Conservation (phyloP, 768 basidiomycete genomes). For the Dentipellis sp. region DNA sequence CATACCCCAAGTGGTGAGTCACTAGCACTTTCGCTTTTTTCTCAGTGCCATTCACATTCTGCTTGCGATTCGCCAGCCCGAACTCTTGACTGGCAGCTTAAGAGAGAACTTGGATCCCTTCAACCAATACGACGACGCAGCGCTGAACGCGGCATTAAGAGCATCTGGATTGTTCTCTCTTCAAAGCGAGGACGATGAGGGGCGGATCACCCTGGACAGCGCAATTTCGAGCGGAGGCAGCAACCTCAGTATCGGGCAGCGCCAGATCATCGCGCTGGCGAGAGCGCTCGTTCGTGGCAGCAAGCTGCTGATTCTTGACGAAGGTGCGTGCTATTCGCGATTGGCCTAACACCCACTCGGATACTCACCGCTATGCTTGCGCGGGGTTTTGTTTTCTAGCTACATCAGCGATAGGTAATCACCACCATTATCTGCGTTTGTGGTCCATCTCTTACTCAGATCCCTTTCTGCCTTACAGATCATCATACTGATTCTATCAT, state of each 20-base stretch:
- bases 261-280: constrained; percentile 52
- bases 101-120: constrained; percentile 58
- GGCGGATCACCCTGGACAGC: constrained; percentile 34
- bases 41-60: not conserved
- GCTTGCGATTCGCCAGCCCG: constrained; percentile 22
- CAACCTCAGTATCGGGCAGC: constrained; percentile 49
- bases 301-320: constrained; percentile 51
- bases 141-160: constrained; percentile 38
- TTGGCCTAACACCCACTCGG: not conserved
- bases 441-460: not conserved
- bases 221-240: constrained; percentile 33
- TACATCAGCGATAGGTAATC: not conserved
- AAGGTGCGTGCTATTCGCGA: constrained; percentile 24
- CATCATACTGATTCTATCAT: constrained; percentile 49
- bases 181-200: constrained; percentile 28
- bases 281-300: constrained; percentile 48
- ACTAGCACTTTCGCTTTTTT: not conserved
- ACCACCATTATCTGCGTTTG: not conserved
- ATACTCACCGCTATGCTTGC: not conserved
- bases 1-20: constrained; percentile 45
- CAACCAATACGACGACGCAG: constrained; percentile 41
- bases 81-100: constrained; percentile 45
- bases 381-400: not conserved
- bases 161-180: constrained; percentile 37
- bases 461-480: constrained; percentile 23